Base-by-base conservation (phyloP, 2,329 filamentous ascomycete genomes). In the Claviceps sp. region DNA sequence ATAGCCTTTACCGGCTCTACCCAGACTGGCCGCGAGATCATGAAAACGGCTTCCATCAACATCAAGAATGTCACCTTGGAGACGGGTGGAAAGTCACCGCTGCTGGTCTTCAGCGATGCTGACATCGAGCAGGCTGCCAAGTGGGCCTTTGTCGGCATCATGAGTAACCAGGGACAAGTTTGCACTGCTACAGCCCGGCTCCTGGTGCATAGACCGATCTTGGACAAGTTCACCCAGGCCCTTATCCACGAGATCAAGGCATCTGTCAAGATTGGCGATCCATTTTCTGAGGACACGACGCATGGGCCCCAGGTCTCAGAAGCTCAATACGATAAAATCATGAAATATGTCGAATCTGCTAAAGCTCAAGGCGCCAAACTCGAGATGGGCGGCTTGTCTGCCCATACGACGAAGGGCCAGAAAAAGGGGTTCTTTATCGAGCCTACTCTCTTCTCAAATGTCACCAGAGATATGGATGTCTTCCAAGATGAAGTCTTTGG, bases 1-100 rank as follows among this genome's bases (percentile, higher is more conserved):
- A 74, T 91, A 55, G 84, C 86, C 0, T 91, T 90, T 57, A 90
- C 86, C 0, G 86, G 86, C 41, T 85, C 81, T 4, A 90, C 86
- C 0, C 70, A 72, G 1, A 89, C 85, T 0, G 86, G 82, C 7
- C 78, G 79, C 52, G 75, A 83, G 49, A 86, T 90, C 56, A 88
- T 89, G 84, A 86, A 86, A 63, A 75, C 79, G 66, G 85, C 86
- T 0, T 75, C 79, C n/a, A 67, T 76, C 1, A 86, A 72, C 57
- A 69, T 81, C 60, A 84, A 84, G 67, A 83, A 82, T 60, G 79
- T 84, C 53, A 84, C 79, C 1, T 71, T 84, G 8, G 81, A 84
- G 66, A 81, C 80, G 13, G 82, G 82, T 40, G 82, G 82, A 52
- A 85, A 86, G 65, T 81, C 75, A 4, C 81, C 82, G 0, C 67